Conservation (phyloP, 2,329 filamentous ascomycete genomes). For the Aspergillus alliaceus region DNA sequence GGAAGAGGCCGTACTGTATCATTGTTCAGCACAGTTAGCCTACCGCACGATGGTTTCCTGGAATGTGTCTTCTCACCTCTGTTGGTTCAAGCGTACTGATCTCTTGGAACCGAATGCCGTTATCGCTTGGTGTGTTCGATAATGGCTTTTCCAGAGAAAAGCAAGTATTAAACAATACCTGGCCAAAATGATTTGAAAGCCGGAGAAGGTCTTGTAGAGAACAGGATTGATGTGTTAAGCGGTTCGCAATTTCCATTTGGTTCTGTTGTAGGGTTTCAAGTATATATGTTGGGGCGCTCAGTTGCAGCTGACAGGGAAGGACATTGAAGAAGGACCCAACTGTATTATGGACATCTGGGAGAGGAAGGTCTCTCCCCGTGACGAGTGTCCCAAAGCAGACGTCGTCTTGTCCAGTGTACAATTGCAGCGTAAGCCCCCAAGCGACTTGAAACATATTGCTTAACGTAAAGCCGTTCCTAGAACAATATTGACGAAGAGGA, state of each 20-base stretch:
- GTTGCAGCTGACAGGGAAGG: neutral
- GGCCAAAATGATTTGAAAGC: neutral
- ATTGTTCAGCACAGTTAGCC: too few species aligned
- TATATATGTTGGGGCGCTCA: neutral
- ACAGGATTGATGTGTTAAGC: neutral
- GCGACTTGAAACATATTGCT: constrained; percentile 7
- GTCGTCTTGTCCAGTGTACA: constrained; percentile 1
- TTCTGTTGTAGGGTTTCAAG: neutral
- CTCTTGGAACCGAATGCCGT: neutral
- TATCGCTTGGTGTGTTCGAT: neutral
- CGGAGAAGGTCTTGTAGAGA: neutral
- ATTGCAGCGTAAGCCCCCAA: constrained; percentile 5
- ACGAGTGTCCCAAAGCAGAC: constrained; percentile 11
- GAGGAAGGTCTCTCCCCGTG: constrained; percentile 1
- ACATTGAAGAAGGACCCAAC: constrained; percentile 3
- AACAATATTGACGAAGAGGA: too few species aligned
- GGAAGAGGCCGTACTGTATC: neutral
- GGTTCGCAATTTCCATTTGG: neutral
- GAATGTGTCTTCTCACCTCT: neutral
- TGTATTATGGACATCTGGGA: neutral
- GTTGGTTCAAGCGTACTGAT: neutral
- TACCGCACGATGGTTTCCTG: too few species aligned
- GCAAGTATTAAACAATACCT: constrained; percentile 1
- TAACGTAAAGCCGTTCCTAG: neutral
- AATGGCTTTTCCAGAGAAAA: neutral